A percentile compares a stretch with the other conserved stretches of the same genome.
Conservation (phyloP, 768 basidiomycete species). For the Kondoa malvinella region DNA sequence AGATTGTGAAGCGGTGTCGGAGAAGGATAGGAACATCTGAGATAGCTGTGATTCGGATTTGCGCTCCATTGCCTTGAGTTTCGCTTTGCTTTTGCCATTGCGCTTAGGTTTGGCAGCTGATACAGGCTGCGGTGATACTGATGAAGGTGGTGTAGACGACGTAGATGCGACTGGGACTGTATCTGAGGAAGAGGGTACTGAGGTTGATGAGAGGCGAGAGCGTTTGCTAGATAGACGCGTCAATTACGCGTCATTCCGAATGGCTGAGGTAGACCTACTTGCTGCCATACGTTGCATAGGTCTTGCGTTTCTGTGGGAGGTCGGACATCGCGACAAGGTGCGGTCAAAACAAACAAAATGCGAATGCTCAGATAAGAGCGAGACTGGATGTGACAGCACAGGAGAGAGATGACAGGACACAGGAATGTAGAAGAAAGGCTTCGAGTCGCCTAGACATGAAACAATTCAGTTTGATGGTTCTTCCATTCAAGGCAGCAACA, state of each 20-base stretch:
- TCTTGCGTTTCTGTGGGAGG: not conserved
- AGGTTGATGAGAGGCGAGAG: not conserved
- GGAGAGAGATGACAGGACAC: no score
- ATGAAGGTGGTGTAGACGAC: not conserved
- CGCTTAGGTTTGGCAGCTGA: not conserved
- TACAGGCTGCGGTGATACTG: not conserved
- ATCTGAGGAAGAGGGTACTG: not conserved
- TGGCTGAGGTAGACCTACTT: not conserved
- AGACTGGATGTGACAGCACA: no score
- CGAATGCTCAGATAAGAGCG: no score
- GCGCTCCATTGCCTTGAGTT: not conserved
- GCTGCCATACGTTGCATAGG: not conserved
- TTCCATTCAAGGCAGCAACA: no score
- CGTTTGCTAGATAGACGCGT: not conserved
- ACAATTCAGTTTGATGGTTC: no score
- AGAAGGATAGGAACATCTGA: not conserved
- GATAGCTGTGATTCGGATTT: not conserved
- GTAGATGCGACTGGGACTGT: not conserved
- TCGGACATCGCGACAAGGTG: not conserved
- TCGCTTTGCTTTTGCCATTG: not conserved
- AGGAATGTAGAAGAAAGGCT: no score
- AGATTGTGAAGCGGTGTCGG: not conserved
- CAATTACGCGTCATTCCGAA: not conserved
- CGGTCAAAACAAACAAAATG: no score
- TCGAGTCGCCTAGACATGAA: no score